These are phyloP conservation scores for Candida lessepsii DNA, from an alignment of 805 yeast species.

Conservation along the genomic window DNA sequence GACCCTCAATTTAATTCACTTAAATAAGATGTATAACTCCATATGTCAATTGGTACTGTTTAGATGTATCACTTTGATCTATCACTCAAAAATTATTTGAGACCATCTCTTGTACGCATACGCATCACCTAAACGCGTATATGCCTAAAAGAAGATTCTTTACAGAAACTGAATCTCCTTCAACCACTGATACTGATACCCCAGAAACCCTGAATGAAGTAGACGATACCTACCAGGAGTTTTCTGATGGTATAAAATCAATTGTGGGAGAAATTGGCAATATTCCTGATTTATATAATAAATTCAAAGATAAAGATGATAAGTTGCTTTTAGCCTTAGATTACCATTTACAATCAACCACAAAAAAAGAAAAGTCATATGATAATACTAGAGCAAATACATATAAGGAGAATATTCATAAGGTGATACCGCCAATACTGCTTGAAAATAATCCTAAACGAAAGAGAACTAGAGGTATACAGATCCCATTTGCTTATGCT, in stretches of 20 bases:
- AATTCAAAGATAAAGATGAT: conserved; percentile 9
- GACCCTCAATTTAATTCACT: too few relatives aligned
- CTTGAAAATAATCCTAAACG: conserved; percentile 12
- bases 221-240: conserved; percentile 15
- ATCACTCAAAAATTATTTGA: too few relatives aligned
- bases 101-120: too few relatives aligned
- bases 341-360: conserved; percentile 6
- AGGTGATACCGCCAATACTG: conserved; percentile 16
- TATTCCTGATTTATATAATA: conserved; percentile 4
- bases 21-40: too few relatives aligned
- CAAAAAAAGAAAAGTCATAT: background rate
- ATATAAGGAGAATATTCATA: conserved; percentile 1
- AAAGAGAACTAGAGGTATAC: conserved; percentile 15
- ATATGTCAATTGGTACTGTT: too few relatives aligned
- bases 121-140: background rate
- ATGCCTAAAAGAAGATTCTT: conserved; percentile 1
- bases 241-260: background rate
- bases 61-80: too few relatives aligned
- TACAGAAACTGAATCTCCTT: background rate
- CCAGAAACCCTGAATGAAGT: background rate
- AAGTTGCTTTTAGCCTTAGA: conserved; percentile 13
- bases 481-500: conserved; percentile 15
- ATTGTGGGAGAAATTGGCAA: conserved; percentile 7
- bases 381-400: background rate
- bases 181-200: background rate